phyloP scores from a whole-genome alignment of 2,329 filamentous ascomycete genomes.

The Helotiales sp. region DNA sequence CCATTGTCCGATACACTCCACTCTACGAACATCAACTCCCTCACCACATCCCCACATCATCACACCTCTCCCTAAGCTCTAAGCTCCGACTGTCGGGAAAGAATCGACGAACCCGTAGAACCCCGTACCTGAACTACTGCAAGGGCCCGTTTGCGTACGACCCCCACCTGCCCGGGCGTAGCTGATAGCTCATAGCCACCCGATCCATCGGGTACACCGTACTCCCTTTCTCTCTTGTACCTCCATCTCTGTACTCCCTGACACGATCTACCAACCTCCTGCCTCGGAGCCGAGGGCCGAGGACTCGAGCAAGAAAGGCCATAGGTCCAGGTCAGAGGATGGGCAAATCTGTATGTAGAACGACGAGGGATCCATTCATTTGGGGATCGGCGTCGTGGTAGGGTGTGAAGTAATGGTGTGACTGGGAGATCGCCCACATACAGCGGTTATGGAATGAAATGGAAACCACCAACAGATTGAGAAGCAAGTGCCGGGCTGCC shows the following conservation, averaged over 20 bases:
- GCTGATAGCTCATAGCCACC: not conserved
- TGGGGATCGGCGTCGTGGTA: not conserved
- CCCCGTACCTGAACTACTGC: conserved; percentile 2
- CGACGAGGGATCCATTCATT: not conserved
- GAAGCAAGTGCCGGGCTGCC: too few species aligned
- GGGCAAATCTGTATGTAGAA: too few species aligned
- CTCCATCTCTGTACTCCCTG: not conserved
- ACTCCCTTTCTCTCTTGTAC: not conserved
- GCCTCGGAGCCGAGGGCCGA: not conserved
- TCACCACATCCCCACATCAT: not conserved
- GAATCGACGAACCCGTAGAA: not conserved
- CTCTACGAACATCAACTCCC: too few species aligned
- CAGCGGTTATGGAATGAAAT: too few species aligned
- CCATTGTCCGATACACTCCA: not conserved
- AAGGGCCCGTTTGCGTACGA: conserved; percentile 5
- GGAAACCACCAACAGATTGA: too few species aligned
- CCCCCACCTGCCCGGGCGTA: not conserved
- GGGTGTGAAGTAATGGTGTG: too few species aligned
- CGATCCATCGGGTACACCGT: not conserved
- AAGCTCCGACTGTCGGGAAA: not conserved
- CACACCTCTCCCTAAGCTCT: not conserved
- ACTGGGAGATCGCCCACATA: too few species aligned
- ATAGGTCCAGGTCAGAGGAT: not conserved
- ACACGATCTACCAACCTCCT: not conserved
- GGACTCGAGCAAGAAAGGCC: not conserved